Conservation (phyloP, 768 basidiomycete species). For the Tylopilus sp. region DNA sequence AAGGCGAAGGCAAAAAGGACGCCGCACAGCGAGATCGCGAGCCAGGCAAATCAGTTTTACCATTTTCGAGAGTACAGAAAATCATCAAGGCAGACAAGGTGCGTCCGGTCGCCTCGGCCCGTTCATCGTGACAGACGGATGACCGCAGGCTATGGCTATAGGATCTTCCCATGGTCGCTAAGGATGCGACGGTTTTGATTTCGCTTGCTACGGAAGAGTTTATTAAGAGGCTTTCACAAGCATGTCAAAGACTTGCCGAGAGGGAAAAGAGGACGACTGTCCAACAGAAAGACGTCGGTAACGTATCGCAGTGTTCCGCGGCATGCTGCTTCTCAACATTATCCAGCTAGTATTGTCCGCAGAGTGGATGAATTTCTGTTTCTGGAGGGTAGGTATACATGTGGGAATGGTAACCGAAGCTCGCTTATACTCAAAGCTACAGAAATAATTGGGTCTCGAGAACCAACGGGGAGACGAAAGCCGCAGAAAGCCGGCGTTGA, state of each 20-base stretch:
- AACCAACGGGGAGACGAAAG: slow-evolving; percentile 43
- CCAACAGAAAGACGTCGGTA: slow-evolving; percentile 79
- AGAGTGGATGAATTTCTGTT: slow-evolving; percentile 75
- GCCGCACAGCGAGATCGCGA: slow-evolving; percentile 30
- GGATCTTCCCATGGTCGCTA: slow-evolving; percentile 75
- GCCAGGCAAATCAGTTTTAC: slow-evolving; percentile 70
- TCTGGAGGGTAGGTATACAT: slow-evolving; percentile 54
- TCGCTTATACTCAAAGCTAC: background rate
- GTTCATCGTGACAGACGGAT: background rate
- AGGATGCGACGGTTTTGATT: slow-evolving; percentile 76
- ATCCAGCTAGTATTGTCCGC: slow-evolving; percentile 55
- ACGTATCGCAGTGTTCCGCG: slow-evolving; percentile 18
- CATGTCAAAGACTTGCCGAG: slow-evolving; percentile 66
- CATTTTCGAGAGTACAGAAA: slow-evolving; percentile 74
- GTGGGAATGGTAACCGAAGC: background rate
- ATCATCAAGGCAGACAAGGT: slow-evolving; percentile 88
- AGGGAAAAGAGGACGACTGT: slow-evolving; percentile 72
- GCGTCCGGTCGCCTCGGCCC: slow-evolving; percentile 11
- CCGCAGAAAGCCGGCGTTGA: slow-evolving; percentile 29
- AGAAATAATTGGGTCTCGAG: slow-evolving; percentile 63
- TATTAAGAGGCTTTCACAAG: slow-evolving; percentile 68
- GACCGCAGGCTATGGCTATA: slow-evolving; percentile 25
- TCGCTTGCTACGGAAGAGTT: slow-evolving; percentile 88
- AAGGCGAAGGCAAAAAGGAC: slow-evolving; percentile 24
- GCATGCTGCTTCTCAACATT: background rate